Conservation (phyloP, 371 early-diverging fungal species). For the Conidiobolus incongruus region DNA sequence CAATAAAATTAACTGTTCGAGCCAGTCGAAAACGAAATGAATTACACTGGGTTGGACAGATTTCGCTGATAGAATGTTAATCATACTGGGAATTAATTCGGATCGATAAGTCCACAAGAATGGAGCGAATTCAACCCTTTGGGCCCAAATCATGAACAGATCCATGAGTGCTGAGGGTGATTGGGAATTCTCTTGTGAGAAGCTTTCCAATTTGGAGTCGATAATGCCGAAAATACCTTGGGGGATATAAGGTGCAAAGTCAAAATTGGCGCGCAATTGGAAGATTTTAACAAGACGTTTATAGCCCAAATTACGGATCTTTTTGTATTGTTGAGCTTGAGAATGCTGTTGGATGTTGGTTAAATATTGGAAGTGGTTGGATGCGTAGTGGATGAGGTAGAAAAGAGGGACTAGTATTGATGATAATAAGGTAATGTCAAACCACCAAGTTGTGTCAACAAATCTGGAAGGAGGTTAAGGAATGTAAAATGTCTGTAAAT, state of each 20-base stretch:
- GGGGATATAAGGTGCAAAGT: conserved; percentile 48
- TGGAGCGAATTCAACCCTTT: conserved; percentile 23
- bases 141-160: conserved; percentile 57
- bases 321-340: conserved; percentile 18
- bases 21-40: too few relatives aligned
- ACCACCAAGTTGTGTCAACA: conserved; percentile 55
- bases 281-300: conserved; percentile 50
- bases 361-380: conserved; percentile 13
- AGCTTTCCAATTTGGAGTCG: conserved; percentile 33
- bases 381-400: conserved; percentile 33
- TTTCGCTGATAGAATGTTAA: too few relatives aligned
- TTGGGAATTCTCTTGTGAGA: conserved; percentile 66
- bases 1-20: too few relatives aligned
- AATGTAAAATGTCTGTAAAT: conserved; percentile 57
- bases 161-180: conserved; percentile 51
- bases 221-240: conserved; percentile 48
- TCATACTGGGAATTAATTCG: too few relatives aligned
- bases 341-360: not conserved
- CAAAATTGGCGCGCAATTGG: conserved; percentile 33
- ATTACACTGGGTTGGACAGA: conserved; percentile 46
- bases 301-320: conserved; percentile 40
- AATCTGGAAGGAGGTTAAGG: conserved; percentile 50
- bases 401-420: conserved; percentile 33
- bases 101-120: conserved; percentile 45
- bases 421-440: conserved; percentile 41